Base-by-base conservation (phyloP, 2,329 filamentous ascomycete genomes). In the Dactylonectria estremocensis region DNA sequence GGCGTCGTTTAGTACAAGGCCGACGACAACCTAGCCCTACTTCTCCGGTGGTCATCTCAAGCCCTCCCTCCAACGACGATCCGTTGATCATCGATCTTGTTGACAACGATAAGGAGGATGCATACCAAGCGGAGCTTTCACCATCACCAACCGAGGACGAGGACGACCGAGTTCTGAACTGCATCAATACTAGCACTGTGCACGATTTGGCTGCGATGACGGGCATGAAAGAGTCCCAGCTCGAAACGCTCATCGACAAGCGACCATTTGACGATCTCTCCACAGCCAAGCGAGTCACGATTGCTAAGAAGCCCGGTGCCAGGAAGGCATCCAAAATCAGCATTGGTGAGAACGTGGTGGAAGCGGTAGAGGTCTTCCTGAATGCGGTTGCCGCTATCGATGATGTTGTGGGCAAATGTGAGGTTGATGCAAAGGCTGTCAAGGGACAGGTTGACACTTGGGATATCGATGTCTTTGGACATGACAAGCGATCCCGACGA, bases 191-290 rank as follows among this genome's bases (percentile, higher is more conserved):
- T 0, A 96, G 93, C 78, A 89, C 90, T 5, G 83, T 89, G 10
- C 88, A 91, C 40, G 93, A 95, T 64, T 88, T 99, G 48, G 89
- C 92, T 2, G 95, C 97, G 72, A 91, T 98, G 68, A 94, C 94
- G 0, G 91, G 91, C 35, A 90, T 93, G 67, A 91, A 92, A 40
- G 88, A 92, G 71, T 89, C 91, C 6, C 86, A 91, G 53, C 91
- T 95, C 1, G 86, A 91, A 49, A 81, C 89, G 14, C 87, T 98
- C 62, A 83, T 97, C 11, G 88, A 89, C 1, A 87, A 93, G 68
- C 90, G 94, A 10, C 95, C 95, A 0, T 98, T 97, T 78, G 79
- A 78, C 4, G 86, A 83, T 50, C 81, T 98, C 6, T 85, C 89
- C 13, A 87, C 90, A 16, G 90, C 95, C 8, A 88, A 91, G 57